Conservation (phyloP, 768 basidiomycete genomes). For the Tricholomella constricta region DNA sequence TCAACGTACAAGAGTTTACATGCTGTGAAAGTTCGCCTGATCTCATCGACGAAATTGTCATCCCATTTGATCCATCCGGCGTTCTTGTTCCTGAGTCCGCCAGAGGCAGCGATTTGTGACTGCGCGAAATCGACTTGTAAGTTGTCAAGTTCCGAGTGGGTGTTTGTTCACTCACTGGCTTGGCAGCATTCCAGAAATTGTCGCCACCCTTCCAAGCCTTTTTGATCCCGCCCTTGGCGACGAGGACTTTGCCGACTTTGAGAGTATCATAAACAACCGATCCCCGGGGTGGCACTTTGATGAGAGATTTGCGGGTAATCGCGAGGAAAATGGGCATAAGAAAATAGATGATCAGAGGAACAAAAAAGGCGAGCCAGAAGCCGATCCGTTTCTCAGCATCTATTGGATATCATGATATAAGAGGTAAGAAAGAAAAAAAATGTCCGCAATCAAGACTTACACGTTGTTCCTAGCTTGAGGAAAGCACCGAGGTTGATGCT, state of each 20-base stretch:
- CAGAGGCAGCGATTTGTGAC: slow-evolving; percentile 18
- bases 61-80: slow-evolving; percentile 28
- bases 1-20: slow-evolving; percentile 30
- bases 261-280: slow-evolving; percentile 33
- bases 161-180: slow-evolving; percentile 17
- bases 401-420: background rate
- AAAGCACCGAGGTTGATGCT: slow-evolving; percentile 18
- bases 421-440: background rate
- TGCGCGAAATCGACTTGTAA: background rate
- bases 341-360: slow-evolving; percentile 28
- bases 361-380: slow-evolving; percentile 27
- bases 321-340: slow-evolving; percentile 34
- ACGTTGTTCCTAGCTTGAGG: slow-evolving; percentile 15
- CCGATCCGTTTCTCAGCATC: slow-evolving; percentile 22
- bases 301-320: slow-evolving; percentile 25
- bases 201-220: slow-evolving; percentile 25
- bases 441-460: background rate
- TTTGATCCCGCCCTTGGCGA: slow-evolving; percentile 14
- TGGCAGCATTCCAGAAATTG: slow-evolving; percentile 27
- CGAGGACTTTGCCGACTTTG: slow-evolving; percentile 19
- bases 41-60: slow-evolving; percentile 34
- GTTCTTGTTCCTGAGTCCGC: slow-evolving; percentile 16
- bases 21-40: slow-evolving; percentile 30
- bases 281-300: slow-evolving; percentile 34
- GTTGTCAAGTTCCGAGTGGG: background rate